Base-by-base conservation (phyloP, 306 rosid genomes). In the Canavalia gladiata region DNA sequence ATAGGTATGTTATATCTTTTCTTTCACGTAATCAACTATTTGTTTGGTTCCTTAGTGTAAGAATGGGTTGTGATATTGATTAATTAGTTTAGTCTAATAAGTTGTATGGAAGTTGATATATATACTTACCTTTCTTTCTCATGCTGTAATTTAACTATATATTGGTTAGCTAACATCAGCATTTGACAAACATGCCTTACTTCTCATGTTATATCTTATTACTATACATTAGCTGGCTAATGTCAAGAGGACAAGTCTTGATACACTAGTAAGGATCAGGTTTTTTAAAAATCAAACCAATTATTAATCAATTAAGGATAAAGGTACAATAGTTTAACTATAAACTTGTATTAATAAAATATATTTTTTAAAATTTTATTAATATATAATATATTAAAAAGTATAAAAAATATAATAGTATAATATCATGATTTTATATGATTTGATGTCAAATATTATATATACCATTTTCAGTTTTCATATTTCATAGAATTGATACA, bases 131-230 rank as follows among this genome's bases (percentile, higher is more conserved):
- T 18, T 39, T 41, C 57, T 54, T 49, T 69, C 68, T 9, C 46
- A 5, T 70, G 70, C 79, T 35, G 74, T 18, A 42, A 34, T 60
- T 80, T 63, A 41, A 70, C 12, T 63, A n/a, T 35, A 42, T 33
- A 50, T 12, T 60, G 65, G 59, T 42, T 59, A 50, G 55, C 55
- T 41, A 58, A 37, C 60, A 12, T 79, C 72, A 59, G 34, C 46
- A 60, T 59, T 66, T 43, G 6, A 25, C 54, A 55, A 55, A 63
- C 39, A 70, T 72, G 58, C 29, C 50, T 37, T 71, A 43, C 56
- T 35, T 70, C 72, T 8, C 31, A 2, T 59, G 72, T 72, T 30
- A 39, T 60, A 18, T 35, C 47, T 47, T 47, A 2, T 37, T 57
- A 34, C 13, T 71, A 3, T 56, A 59, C 8, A 46, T 33, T 47